Percentiles rank a stretch among this genome's conserved stretches.
phyloP scores from a whole-genome alignment of 768 basidiomycete species.

The Tylopilus rubrobrunneus region DNA sequence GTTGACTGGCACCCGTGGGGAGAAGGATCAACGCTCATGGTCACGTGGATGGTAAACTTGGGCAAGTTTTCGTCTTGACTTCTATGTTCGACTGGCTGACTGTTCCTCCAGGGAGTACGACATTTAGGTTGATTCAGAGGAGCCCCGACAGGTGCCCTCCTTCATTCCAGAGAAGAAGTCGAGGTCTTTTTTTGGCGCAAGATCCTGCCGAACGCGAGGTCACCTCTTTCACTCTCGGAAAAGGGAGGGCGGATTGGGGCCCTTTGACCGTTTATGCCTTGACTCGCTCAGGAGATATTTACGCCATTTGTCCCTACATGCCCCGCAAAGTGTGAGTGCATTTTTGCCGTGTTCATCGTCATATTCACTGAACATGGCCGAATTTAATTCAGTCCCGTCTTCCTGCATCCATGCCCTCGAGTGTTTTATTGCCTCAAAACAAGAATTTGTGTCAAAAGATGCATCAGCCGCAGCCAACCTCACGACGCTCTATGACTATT shows the following conservation, averaged over 20 bases:
- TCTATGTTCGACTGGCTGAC: neutral
- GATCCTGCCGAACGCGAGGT: constrained; percentile 76
- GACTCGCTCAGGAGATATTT: constrained; percentile 86
- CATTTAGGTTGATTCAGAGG: constrained; percentile 76
- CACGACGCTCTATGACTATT: constrained; percentile 74
- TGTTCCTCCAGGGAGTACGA: constrained; percentile 74
- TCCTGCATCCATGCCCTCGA: constrained; percentile 77
- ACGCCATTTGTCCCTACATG: constrained; percentile 88
- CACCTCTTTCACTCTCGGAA: constrained; percentile 83
- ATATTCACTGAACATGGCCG: neutral
- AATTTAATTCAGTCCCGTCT: constrained; percentile 58
- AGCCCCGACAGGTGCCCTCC: constrained; percentile 79
- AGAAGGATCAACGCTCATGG: constrained; percentile 81
- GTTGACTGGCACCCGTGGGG: constrained; percentile 94
- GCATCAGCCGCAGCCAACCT: constrained; percentile 45
- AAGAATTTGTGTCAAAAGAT: constrained; percentile 65
- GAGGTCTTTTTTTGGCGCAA: constrained; percentile 62
- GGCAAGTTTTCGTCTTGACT: constrained; percentile 40
- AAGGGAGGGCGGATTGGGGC: constrained; percentile 86
- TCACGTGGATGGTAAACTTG: constrained; percentile 85
- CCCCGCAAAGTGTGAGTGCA: constrained; percentile 75
- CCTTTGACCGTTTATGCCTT: constrained; percentile 84
- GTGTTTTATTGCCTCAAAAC: constrained; percentile 83
- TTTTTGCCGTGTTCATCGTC: neutral
- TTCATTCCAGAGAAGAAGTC: constrained; percentile 68